These are phyloP conservation scores for Malassezia caprae DNA, from an alignment of 1,284 basidiomycete genomes.

Conservation along the genomic window DNA sequence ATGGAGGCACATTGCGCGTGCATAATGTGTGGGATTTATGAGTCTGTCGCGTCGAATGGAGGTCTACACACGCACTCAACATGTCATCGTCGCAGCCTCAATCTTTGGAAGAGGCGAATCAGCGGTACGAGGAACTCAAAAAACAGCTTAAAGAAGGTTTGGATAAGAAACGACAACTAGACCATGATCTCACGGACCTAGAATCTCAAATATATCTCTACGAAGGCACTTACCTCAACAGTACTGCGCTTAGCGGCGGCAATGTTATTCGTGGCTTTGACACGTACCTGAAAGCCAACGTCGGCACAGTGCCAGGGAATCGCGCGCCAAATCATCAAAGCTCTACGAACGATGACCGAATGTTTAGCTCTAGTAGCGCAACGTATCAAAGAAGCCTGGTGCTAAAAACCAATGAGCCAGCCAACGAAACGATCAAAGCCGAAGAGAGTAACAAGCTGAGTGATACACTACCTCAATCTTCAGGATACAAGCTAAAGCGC, in stretches of 20 bases:
- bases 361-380: constrained; percentile 35
- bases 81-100: not conserved
- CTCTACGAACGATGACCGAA: constrained; percentile 28
- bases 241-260: constrained; percentile 39
- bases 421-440: not conserved
- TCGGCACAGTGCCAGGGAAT: not conserved
- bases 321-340: constrained; percentile 16
- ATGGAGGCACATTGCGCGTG: not conserved
- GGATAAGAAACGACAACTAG: constrained; percentile 33
- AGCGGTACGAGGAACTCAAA: constrained; percentile 33
- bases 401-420: constrained; percentile 31
- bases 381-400: constrained; percentile 40
- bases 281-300: constrained; percentile 32
- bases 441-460: not conserved
- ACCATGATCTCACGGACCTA: constrained; percentile 38
- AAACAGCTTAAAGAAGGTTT: constrained; percentile 28
- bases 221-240: constrained; percentile 42
- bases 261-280: constrained; percentile 48
- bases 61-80: constrained; percentile 4
- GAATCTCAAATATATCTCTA: constrained; percentile 47
- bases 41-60: not conserved
- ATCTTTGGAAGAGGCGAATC: constrained; percentile 36
- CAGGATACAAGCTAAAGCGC: constrained; percentile 15
- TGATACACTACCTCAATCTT: not conserved
- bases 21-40: not conserved